These are phyloP conservation scores for Salix arbutifolia DNA, from an alignment of 345 rosid genomes.

Conservation along the genomic window DNA sequence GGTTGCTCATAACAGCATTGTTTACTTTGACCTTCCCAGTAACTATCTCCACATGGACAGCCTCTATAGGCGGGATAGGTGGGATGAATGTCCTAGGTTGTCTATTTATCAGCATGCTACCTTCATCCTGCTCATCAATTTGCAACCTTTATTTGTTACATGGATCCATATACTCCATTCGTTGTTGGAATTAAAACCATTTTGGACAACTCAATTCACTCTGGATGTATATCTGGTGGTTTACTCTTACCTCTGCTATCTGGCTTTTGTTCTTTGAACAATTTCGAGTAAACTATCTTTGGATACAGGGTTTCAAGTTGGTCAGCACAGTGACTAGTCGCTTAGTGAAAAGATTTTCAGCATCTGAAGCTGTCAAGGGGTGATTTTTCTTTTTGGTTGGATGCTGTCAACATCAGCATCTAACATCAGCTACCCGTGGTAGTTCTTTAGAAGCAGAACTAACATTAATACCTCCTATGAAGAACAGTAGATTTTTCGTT, in stretches of 20 bases:
- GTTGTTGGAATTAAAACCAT: not conserved
- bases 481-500: conserved; percentile 2
- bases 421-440: conserved; percentile 12
- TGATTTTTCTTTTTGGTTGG: conserved; percentile 8
- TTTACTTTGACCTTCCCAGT: not conserved
- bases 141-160: not conserved
- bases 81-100: not conserved
- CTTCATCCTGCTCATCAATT: not conserved
- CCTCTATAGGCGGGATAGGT: not conserved
- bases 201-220: not conserved
- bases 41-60: not conserved
- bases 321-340: not conserved
- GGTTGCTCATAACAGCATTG: not conserved
- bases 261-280: not conserved
- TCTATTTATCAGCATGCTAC: not conserved
- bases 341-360: conserved; percentile 5
- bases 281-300: not conserved
- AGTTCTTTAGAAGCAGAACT: conserved; percentile 15
- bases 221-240: not conserved
- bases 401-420: conserved; percentile 7
- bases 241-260: not conserved
- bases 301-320: conserved; percentile 17
- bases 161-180: not conserved
- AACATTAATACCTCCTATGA: conserved; percentile 18
- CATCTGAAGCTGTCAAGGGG: not conserved